Conservation (phyloP, 2,329 filamentous ascomycete genomes). For the Trichoderma asperellum region DNA sequence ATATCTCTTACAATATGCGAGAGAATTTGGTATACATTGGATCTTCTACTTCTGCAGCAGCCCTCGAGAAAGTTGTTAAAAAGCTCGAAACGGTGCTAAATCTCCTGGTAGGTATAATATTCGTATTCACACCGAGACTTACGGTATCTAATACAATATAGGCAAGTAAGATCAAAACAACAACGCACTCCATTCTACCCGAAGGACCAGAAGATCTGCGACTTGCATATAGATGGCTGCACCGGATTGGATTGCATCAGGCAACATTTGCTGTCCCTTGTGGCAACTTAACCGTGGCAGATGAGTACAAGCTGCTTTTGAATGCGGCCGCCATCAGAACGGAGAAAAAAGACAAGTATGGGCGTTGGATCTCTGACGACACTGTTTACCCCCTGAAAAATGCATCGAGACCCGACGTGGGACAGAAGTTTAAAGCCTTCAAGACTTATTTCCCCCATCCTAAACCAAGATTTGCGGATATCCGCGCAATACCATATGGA, state of each 20-base stretch:
- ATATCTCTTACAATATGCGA: constrained; percentile 38
- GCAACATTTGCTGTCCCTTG: constrained; percentile 38
- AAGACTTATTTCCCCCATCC: background rate
- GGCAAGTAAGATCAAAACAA: constrained; percentile 22
- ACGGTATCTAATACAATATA: constrained; percentile 24
- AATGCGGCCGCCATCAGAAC: constrained; percentile 33
- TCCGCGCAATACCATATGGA: background rate
- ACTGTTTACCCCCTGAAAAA: constrained; percentile 28
- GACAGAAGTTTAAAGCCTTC: background rate
- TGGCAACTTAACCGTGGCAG: background rate
- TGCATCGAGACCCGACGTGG: constrained; percentile 25
- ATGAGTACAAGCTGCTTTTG: constrained; percentile 32
- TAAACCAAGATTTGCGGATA: background rate
- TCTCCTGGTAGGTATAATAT: constrained; percentile 18
- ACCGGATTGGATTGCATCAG: constrained; percentile 36
- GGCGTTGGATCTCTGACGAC: constrained; percentile 19
- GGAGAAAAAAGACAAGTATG: constrained; percentile 25
- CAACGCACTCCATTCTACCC: constrained; percentile 36
- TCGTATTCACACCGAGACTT: background rate
- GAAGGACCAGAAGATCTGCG: constrained; percentile 24
- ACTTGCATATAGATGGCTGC: constrained; percentile 37
- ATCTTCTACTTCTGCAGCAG: constrained; percentile 22
- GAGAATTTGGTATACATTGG: constrained; percentile 39
- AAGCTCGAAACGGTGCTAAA: constrained; percentile 27
- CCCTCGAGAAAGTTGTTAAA: constrained; percentile 29